A percentile compares a stretch with the other conserved stretches of the same genome.
Evolutionary conservation across 2,329 filamentous ascomycete species (phyloP).

Genomic region (Aspergillus novofumigatus): DNA sequence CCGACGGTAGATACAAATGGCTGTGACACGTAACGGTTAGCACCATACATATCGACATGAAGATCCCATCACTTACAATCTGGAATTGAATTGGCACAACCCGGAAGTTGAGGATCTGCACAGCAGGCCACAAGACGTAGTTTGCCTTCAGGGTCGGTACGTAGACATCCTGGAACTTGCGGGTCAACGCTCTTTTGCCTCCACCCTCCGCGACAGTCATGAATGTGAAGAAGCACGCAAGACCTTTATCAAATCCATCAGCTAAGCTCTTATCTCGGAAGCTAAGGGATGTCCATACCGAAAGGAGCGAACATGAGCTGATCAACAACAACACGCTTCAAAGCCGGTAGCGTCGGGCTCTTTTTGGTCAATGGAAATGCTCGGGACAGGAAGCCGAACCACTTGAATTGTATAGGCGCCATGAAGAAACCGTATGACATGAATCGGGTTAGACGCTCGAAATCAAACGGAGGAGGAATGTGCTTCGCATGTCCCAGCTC

Average conservation of each 20-base stretch:
- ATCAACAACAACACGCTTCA: slow-evolving; percentile 89
- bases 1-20: slow-evolving; percentile 93
- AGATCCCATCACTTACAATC: slow-evolving; percentile 60
- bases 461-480: slow-evolving; percentile 83
- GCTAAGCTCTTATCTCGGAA: slow-evolving; percentile 6
- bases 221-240: slow-evolving; percentile 86
- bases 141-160: slow-evolving; percentile 92
- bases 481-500: slow-evolving; percentile 62
- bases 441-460: slow-evolving; percentile 88
- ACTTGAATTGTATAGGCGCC: slow-evolving; percentile 91
- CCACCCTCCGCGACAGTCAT: slow-evolving; percentile 97
- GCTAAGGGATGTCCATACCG: slow-evolving; percentile 47
- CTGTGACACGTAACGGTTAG: slow-evolving; percentile 43
- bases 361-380: slow-evolving; percentile 81
- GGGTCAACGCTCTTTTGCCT: slow-evolving; percentile 68
- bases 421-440: slow-evolving; percentile 97
- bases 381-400: slow-evolving; percentile 81
- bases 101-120: slow-evolving; percentile 95
- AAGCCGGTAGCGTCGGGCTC: slow-evolving; percentile 67
- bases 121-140: slow-evolving; percentile 88
- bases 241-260: slow-evolving; percentile 44
- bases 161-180: slow-evolving; percentile 92
- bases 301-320: slow-evolving; percentile 91
- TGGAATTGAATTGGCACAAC: slow-evolving; percentile 94
- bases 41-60: background rate